A percentile compares a stretch with the other conserved stretches of the same genome.
phyloP scores from a whole-genome alignment of 148 eudicot species.

The Spergularia marina region DNA sequence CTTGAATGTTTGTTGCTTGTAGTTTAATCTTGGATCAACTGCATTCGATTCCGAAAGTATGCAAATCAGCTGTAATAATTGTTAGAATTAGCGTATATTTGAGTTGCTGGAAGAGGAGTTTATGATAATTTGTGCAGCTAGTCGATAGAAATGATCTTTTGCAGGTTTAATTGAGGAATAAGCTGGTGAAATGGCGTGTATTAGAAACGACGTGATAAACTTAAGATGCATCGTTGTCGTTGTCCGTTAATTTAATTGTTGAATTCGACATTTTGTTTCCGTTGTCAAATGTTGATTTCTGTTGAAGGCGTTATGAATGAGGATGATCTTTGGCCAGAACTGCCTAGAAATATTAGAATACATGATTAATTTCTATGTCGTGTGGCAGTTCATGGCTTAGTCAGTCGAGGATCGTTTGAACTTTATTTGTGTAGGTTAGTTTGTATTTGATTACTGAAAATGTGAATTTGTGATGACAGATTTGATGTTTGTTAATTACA shows the following conservation, averaged over 20 bases:
- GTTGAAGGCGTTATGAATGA: not conserved
- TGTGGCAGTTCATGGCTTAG: not conserved
- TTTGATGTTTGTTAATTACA: not conserved
- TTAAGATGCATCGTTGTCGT: not conserved
- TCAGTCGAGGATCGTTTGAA: too few species aligned
- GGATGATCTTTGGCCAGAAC: not conserved
- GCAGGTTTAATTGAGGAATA: not conserved
- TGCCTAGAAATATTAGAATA: not conserved
- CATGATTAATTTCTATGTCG: not conserved
- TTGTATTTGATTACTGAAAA: not conserved
- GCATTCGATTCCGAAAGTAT: too few species aligned
- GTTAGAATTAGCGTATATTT: too few species aligned
- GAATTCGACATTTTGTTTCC: not conserved
- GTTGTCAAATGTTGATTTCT: not conserved
- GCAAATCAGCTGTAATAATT: too few species aligned
- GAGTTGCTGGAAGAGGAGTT: not conserved
- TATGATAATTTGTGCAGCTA: not conserved
- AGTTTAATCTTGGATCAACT: too few species aligned
- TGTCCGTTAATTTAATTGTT: not conserved
- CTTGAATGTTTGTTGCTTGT: too few species aligned
- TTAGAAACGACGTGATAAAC: not conserved
- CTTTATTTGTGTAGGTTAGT: too few species aligned
- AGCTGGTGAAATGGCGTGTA: not conserved
- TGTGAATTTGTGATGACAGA: too few species aligned
- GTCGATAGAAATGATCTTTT: not conserved